Percentiles rank a stretch among this genome's conserved stretches.
Evolutionary conservation across 2,329 filamentous ascomycete species (phyloP).

Genomic region (Xylariaceae sp.): DNA sequence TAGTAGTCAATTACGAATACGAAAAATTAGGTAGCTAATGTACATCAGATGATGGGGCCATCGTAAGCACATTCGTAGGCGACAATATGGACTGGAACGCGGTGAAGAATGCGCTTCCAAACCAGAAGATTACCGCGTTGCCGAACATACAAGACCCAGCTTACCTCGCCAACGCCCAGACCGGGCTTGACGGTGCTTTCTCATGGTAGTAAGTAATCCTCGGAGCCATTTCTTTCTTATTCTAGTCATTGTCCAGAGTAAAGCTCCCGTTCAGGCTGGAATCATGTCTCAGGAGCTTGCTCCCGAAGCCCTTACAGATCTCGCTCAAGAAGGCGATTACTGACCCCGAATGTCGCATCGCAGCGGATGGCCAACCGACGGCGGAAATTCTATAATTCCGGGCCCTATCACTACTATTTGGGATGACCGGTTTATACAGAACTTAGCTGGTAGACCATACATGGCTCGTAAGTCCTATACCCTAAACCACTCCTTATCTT

Average conservation of each 20-base stretch:
- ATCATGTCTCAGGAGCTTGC: too few species aligned
- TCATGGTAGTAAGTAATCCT: too few species aligned
- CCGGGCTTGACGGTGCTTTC: constrained; percentile 23
- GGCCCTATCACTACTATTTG: constrained; percentile 22
- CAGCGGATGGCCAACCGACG: constrained; percentile 24
- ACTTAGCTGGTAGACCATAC: constrained; percentile 19
- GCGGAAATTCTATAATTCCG: constrained; percentile 21
- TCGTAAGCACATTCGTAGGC: constrained; percentile 21
- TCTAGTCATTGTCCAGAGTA: too few species aligned
- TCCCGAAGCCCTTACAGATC: too few species aligned
- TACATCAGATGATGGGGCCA: constrained; percentile 7
- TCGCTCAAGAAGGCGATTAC: too few species aligned
- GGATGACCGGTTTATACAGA: constrained; percentile 18
- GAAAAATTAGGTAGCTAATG: not conserved
- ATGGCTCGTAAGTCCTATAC: constrained; percentile 19
- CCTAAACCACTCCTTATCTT: too few species aligned
- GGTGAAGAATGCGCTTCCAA: constrained; percentile 18
- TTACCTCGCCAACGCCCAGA: constrained; percentile 20
- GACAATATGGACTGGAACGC: constrained; percentile 18
- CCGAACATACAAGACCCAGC: constrained; percentile 24
- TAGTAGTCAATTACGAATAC: too few species aligned
- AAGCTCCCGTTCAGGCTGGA: too few species aligned
- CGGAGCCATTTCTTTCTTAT: too few species aligned
- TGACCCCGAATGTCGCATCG: too few species aligned
- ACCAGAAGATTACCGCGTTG: constrained; percentile 21